A percentile compares a stretch with the other conserved stretches of the same genome.
phyloP scores from a whole-genome alignment of 2,329 filamentous ascomycete species.

The Diaporthe citri region DNA sequence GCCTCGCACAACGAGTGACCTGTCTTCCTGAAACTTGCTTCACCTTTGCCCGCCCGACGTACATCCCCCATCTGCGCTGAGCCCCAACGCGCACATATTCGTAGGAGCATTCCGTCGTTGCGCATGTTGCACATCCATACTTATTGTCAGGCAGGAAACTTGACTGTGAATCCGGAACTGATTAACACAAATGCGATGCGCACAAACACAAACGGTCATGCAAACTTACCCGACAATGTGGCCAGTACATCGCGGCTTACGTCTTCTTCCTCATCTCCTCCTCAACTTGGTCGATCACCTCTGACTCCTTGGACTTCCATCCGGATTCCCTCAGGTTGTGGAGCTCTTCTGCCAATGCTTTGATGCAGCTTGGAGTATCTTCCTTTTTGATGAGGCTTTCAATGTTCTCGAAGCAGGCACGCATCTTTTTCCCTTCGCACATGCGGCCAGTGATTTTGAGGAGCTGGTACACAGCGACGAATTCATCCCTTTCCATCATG shows the following conservation, averaged over 20 bases:
- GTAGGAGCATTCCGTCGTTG: neutral
- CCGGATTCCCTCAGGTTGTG: neutral
- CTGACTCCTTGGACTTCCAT: conserved; percentile 1
- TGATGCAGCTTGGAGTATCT: neutral
- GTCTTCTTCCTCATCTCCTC: neutral
- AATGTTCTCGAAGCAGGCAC: conserved; percentile 3
- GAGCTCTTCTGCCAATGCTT: conserved; percentile 5
- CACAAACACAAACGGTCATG: neutral
- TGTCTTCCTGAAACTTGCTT: neutral
- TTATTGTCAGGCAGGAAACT: no score
- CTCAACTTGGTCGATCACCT: conserved; percentile 5
- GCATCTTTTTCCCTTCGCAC: neutral
- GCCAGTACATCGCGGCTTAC: neutral
- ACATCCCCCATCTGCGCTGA: neutral
- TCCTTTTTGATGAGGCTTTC: neutral
- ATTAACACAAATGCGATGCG: neutral
- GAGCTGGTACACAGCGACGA: conserved; percentile 16
- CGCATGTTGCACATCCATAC: neutral
- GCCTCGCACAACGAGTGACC: neutral
- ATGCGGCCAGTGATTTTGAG: conserved; percentile 3
- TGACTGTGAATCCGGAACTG: neutral
- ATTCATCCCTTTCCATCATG: neutral
- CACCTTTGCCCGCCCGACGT: neutral
- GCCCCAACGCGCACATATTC: neutral
- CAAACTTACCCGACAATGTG: neutral